phyloP scores from a whole-genome alignment of 106 monocot species.

The Xerophyta viscosa region DNA sequence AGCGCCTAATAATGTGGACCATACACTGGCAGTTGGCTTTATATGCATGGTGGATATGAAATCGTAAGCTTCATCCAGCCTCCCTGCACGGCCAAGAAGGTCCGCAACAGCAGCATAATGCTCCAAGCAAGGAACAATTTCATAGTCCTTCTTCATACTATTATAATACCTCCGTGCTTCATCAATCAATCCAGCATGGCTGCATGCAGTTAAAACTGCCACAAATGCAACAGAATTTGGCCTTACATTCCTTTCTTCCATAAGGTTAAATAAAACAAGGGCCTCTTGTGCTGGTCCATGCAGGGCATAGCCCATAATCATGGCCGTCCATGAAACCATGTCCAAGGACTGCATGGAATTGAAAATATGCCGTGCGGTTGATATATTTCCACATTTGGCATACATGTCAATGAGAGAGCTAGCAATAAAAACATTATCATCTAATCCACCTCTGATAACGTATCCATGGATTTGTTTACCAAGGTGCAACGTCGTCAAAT shows the following conservation, averaged over 20 bases:
- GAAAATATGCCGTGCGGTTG: slow-evolving; percentile 49
- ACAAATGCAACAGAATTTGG: slow-evolving; percentile 80
- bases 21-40: slow-evolving; percentile 70
- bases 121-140: slow-evolving; percentile 61
- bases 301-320: slow-evolving; percentile 97
- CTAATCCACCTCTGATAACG: slow-evolving; percentile 38
- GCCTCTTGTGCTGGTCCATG: slow-evolving; percentile 79
- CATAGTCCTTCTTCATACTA: slow-evolving; percentile 57
- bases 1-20: slow-evolving; percentile 69
- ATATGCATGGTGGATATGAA: slow-evolving; percentile 76
- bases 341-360: slow-evolving; percentile 47
- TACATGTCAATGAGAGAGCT: slow-evolving; percentile 84
- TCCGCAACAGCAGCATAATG: slow-evolving; percentile 91
- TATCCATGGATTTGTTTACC: slow-evolving; percentile 77
- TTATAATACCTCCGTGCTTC: slow-evolving; percentile 47
- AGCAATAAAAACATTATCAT: slow-evolving; percentile 48
- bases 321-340: slow-evolving; percentile 75
- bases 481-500: slow-evolving; percentile 51
- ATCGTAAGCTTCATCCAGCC: slow-evolving; percentile 59
- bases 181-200: slow-evolving; percentile 81
- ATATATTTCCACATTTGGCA: slow-evolving; percentile 68
- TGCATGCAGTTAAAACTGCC: slow-evolving; percentile 85
- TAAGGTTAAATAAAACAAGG: slow-evolving; percentile 46
- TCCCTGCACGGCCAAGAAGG: slow-evolving; percentile 74
- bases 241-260: slow-evolving; percentile 45